These are phyloP conservation scores for Pichia sp. DNA, from an alignment of 1,139 yeast genomes.

Conservation along the genomic window DNA sequence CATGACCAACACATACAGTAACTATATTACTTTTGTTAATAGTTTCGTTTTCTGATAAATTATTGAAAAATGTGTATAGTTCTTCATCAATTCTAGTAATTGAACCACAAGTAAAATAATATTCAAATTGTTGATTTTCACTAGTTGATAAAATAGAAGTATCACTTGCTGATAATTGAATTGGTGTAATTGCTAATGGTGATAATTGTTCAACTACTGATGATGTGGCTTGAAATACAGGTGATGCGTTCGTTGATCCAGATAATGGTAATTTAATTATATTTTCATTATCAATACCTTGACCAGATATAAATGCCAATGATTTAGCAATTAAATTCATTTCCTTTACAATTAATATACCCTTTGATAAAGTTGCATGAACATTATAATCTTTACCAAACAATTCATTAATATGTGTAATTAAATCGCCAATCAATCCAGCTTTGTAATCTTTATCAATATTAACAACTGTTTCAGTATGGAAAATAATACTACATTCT, in stretches of 20 bases:
- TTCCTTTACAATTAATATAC: slow-evolving; percentile 63
- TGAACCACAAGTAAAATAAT: slow-evolving; percentile 60
- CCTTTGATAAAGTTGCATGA: slow-evolving; percentile 71
- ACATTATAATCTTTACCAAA: slow-evolving; percentile 53
- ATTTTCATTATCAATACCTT: slow-evolving; percentile 17
- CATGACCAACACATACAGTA: slow-evolving; percentile 64
- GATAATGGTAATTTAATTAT: slow-evolving; percentile 15
- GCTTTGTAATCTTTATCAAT: slow-evolving; percentile 65
- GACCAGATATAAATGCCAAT: slow-evolving; percentile 38
- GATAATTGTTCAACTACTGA: slow-evolving; percentile 10
- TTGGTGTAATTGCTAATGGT: not conserved
- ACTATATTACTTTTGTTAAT: slow-evolving; percentile 38
- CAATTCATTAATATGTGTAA: slow-evolving; percentile 76
- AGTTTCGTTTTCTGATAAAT: slow-evolving; percentile 9
- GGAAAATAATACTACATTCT: slow-evolving; percentile 71
- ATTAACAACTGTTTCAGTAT: slow-evolving; percentile 52
- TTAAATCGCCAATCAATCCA: slow-evolving; percentile 74
- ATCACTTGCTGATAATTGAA: not conserved
- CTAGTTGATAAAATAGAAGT: not conserved
- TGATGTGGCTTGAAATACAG: slow-evolving; percentile 19
- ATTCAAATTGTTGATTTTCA: slow-evolving; percentile 27
- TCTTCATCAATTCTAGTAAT: slow-evolving; percentile 67
- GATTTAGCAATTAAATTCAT: slow-evolving; percentile 49
- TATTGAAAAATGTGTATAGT: slow-evolving; percentile 55
- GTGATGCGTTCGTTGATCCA: slow-evolving; percentile 22